Conservation (phyloP, 2,329 filamentous ascomycete genomes). For the Helicocarpus griseus region DNA sequence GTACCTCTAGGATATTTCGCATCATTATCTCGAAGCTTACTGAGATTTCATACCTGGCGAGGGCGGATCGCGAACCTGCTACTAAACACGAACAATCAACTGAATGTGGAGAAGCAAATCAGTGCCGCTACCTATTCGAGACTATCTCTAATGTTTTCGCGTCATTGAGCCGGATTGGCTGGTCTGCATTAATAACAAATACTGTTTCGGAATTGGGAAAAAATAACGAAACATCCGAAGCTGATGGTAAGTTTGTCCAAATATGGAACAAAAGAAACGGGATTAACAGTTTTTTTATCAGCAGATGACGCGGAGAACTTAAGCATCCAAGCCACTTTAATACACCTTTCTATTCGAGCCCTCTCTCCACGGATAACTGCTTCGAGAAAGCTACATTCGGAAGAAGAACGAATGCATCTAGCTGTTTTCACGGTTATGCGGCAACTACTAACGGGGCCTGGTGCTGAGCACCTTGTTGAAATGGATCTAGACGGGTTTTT, state of each 20-base stretch:
- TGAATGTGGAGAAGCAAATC: slow-evolving; percentile 55
- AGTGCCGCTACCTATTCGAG: slow-evolving; percentile 68
- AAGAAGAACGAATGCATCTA: slow-evolving; percentile 59
- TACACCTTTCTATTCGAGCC: slow-evolving; percentile 8
- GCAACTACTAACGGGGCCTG: slow-evolving; percentile 31
- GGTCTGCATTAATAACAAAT: slow-evolving; percentile 60
- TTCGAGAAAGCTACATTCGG: slow-evolving; percentile 18
- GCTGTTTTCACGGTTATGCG: slow-evolving; percentile 58
- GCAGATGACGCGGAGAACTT: slow-evolving; percentile 20
- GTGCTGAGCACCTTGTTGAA: slow-evolving; percentile 28
- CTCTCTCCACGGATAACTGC: slow-evolving; percentile 4
- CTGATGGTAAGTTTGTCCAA: slow-evolving; percentile 38
- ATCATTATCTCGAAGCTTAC: slow-evolving; percentile 28
- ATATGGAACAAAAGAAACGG: background rate
- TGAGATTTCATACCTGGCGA: slow-evolving; percentile 19
- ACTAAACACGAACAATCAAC: slow-evolving; percentile 38
- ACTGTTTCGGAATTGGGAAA: slow-evolving; percentile 40
- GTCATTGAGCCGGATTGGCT: slow-evolving; percentile 58
- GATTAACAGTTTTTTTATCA: background rate
- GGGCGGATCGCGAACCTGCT: slow-evolving; percentile 12
- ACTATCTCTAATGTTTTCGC: slow-evolving; percentile 64
- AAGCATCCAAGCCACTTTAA: slow-evolving; percentile 14
- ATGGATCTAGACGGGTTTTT: slow-evolving; percentile 59
- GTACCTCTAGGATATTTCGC: slow-evolving; percentile 24
- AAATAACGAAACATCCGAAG: slow-evolving; percentile 40